phyloP scores from a whole-genome alignment of 176 grass and related monocot genomes.

The Eragrostis curvula region DNA sequence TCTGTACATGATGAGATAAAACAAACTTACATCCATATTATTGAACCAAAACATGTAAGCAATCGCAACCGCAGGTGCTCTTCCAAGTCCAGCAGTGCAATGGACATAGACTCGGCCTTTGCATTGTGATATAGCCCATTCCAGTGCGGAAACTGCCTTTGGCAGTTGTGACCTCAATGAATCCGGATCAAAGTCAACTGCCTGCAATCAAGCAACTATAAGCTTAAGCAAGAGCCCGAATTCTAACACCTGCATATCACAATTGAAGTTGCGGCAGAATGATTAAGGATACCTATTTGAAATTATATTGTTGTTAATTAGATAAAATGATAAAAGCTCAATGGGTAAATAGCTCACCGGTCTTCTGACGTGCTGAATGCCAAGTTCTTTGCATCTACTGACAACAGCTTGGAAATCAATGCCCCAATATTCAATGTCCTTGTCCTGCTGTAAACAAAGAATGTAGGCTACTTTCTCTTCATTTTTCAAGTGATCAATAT shows the following conservation, averaged over 20 bases:
- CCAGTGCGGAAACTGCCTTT: constrained; percentile 77
- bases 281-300: not conserved
- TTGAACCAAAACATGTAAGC: constrained; percentile 95
- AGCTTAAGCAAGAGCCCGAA: not conserved
- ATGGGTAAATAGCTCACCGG: constrained; percentile 58
- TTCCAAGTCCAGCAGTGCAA: constrained; percentile 90
- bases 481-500: constrained; percentile 83
- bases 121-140: constrained; percentile 77
- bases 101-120: constrained; percentile 80
- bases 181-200: constrained; percentile 81
- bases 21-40: constrained; percentile 62
- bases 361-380: constrained; percentile 73
- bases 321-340: not conserved
- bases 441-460: constrained; percentile 91
- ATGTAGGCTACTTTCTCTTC: constrained; percentile 77
- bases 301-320: not conserved
- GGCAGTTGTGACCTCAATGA: constrained; percentile 77
- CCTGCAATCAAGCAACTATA: constrained; percentile 43
- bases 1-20: constrained; percentile 2
- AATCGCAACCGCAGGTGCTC: constrained; percentile 85
- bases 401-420: constrained; percentile 78
- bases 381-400: constrained; percentile 71
- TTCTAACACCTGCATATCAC: not conserved
- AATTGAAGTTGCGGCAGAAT: not conserved
- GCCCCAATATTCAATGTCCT: constrained; percentile 88